Evolutionary conservation across 257 asterid genomes (phyloP), one percentile per base, ranked within the genome.

Genomic region (Hygrophila difformis): DNA sequence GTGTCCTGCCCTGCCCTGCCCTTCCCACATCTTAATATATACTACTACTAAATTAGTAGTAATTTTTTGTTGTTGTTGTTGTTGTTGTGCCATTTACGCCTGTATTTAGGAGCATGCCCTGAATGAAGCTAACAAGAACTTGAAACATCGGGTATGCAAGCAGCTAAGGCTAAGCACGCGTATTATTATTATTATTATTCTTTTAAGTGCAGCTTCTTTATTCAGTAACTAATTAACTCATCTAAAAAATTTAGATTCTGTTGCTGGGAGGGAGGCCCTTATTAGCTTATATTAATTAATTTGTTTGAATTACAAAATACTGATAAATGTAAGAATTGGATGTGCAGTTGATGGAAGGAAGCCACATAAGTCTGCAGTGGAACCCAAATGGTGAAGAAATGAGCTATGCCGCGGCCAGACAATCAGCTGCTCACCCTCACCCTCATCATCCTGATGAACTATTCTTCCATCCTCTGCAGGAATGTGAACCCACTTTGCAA

Each of bases 401-500:
- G 33, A 88, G 68, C 16, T 82, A 71, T 56, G 93, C 88, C 24
- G 82, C 69, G 56, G 93, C 86, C 28, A 60, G 83, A 50, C 88
- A 71, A 47, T 54, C 54, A 15, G 36, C 64, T 63, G 36, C 64
- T 63, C 95, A 81, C 3, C 57, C 81, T 60, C 87, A 70, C 36
- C 70, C 72, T n/a, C n/a, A n/a, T n/a, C n/a, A n/a, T n/a, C n/a
- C n/a, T n/a, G n/a, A n/a, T 7, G 82, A 82, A 44, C 87, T 62
- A 18, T 86, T 91, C 52, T 85, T 65, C 61, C 96, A 91, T 65
- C 93, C 77, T 19, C 71, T 91, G n/a, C n/a, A n/a, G 47, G 92
- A 91, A 2, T 77, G 92, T 56, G 94, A 86, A 68, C 95, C 97
- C 44, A 87, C 95, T 54, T 79, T 91, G 52, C 99, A 91, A 51